Base-by-base conservation (phyloP, 345 rosid genomes). In the Citrus reticulata region DNA sequence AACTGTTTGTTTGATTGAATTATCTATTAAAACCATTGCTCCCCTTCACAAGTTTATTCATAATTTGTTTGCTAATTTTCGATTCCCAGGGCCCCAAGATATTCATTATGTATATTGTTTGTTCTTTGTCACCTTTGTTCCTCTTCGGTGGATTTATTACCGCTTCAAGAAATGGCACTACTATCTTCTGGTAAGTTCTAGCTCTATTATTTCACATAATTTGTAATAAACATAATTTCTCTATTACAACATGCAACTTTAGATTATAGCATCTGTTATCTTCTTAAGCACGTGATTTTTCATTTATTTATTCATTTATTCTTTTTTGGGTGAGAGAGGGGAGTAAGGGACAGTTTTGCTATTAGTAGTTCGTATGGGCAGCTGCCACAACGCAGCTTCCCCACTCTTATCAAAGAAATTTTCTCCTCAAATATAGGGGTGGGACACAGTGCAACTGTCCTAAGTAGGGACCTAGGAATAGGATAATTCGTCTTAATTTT, bases 121-220 rank as follows among this genome's bases (percentile, higher is more conserved):
- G 46, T 92, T 95, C 87, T 95, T 87, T 80, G 73, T 95, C 40
- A 87, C 68, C 69, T 95, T 95, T 81, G 99, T 95, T 78, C 99
- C 99, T 82, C 96, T 92, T 46, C 90, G 98, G 63, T 95, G 99
- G 99, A 92, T 95, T 67, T 93, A 95, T 83, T 95, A 95, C 77
- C 90, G 99, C 81, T 93, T 83, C 85, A 95, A 95, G 89, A 95
- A 95, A 86, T 91, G 95, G 99, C 99, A 95, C 82, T 95, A 95
- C 83, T 95, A 93, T 87, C 98, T 95, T 77, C 90, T 95, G 91
- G 99, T 95, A 87, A 87, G 83, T 66, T 60, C 78, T 40, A 83
- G 84, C 72, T 63, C 75, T 40, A 46, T 37, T 74, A 32, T 42
- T 42, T 42, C 49, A 42, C 4, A 11, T 42, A 42, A 42, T 42